These are phyloP conservation scores for Funneliformis geosporum DNA, from an alignment of 192 early-diverging fungal species.

Conservation along the genomic window DNA sequence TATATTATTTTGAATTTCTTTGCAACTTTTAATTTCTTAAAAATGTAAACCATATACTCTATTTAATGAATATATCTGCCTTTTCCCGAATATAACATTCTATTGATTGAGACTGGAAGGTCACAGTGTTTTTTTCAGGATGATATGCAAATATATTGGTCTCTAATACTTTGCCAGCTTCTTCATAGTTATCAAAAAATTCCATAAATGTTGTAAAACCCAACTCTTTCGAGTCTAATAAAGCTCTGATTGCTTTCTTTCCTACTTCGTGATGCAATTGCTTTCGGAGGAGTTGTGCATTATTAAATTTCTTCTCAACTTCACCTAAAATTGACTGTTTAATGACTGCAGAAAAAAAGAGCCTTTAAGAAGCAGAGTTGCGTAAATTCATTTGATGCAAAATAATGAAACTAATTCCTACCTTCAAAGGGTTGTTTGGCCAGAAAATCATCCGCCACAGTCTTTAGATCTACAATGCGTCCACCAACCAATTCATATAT, in stretches of 20 bases:
- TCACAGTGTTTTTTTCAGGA: neutral
- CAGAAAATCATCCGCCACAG: neutral
- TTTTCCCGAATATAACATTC: neutral
- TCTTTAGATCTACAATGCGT: constrained; percentile 17
- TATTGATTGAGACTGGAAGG: neutral
- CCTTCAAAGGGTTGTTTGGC: neutral
- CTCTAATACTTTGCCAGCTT: neutral
- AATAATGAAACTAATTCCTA: constrained; percentile 18
- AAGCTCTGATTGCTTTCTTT: constrained; percentile 5
- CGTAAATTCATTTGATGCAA: neutral
- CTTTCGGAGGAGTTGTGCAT: neutral
- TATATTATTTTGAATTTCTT: too few species aligned
- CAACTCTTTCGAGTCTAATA: constrained; percentile 10
- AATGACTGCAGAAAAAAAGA: constrained; percentile 9
- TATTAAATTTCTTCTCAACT: neutral
- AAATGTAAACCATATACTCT: too few species aligned
- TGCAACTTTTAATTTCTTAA: too few species aligned
- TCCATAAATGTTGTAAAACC: neutral
- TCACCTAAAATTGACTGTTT: neutral
- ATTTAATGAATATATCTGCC: neutral
- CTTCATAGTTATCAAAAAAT: neutral
- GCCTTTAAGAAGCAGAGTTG: neutral
- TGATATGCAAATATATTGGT: neutral
- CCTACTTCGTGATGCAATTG: constrained; percentile 17
- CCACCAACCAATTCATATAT: constrained; percentile 14